Evolutionary conservation across 2,329 filamentous ascomycete genomes (phyloP).

Genomic region (Rugonectria rugulosa): DNA sequence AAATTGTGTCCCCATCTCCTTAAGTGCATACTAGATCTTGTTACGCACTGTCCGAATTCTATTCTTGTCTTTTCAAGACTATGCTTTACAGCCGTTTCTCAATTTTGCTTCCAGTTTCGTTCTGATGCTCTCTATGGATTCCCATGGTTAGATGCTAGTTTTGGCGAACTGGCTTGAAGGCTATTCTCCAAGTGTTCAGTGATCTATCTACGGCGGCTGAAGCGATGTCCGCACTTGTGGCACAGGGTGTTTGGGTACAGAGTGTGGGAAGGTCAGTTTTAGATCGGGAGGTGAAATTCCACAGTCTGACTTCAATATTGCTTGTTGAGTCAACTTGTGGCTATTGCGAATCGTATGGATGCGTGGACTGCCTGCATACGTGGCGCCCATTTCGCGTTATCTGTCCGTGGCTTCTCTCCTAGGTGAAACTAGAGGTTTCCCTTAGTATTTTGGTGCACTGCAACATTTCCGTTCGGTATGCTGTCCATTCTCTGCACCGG

Average conservation of each 20-base stretch:
- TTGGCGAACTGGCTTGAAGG: background rate
- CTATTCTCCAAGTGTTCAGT: background rate
- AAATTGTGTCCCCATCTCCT: background rate
- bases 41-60: background rate
- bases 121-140: background rate
- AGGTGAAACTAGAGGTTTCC: slow-evolving; percentile 26
- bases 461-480: slow-evolving; percentile 16
- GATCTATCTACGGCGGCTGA: background rate
- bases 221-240: background rate
- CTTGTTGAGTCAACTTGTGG: slow-evolving; percentile 33
- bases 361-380: slow-evolving; percentile 39
- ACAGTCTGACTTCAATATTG: slow-evolving; percentile 9
- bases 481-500: slow-evolving; percentile 20
- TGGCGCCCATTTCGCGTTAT: slow-evolving; percentile 37
- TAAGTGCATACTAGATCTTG: background rate
- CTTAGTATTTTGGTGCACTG: slow-evolving; percentile 16
- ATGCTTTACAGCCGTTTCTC: background rate
- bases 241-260: background rate
- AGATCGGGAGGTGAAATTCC: background rate
- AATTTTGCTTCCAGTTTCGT: background rate
- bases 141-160: background rate
- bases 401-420: slow-evolving; percentile 32
- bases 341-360: slow-evolving; percentile 40
- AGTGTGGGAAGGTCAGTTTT: slow-evolving; percentile 7
- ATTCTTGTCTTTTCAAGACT: background rate